Evolutionary conservation across 495 filamentous ascomycete species (phyloP).

Genomic region (Mytilinidion resinicola): DNA sequence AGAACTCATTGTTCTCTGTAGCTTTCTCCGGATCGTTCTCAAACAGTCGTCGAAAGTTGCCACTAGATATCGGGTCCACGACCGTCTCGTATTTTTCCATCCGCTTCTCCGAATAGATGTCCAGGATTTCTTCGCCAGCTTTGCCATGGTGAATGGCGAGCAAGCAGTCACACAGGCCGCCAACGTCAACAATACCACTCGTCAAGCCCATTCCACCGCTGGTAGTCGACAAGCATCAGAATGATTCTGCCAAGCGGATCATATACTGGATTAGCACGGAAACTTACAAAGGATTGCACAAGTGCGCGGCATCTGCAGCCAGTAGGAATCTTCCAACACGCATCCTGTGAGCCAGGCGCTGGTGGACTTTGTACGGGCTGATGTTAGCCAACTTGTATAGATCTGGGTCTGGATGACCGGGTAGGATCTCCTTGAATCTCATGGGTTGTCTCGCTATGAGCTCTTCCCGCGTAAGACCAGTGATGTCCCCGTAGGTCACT

Average conservation of each 20-base stretch:
- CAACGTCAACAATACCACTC: slow-evolving; percentile 55
- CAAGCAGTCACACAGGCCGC: slow-evolving; percentile 52
- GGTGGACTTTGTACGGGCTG: slow-evolving; percentile 56
- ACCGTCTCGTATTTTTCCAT: slow-evolving; percentile 50
- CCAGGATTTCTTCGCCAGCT: slow-evolving; percentile 51
- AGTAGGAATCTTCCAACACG: slow-evolving; percentile 52
- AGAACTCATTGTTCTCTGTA: slow-evolving; percentile 13
- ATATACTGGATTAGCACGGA: background rate
- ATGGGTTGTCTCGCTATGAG: slow-evolving; percentile 47
- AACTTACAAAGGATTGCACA: slow-evolving; percentile 48
- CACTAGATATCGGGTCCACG: slow-evolving; percentile 51
- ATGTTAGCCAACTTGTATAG: slow-evolving; percentile 51
- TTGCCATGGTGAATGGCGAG: slow-evolving; percentile 49
- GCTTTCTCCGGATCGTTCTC: slow-evolving; percentile 9
- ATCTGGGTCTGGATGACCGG: slow-evolving; percentile 51
- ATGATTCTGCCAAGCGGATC: background rate
- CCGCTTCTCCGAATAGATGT: slow-evolving; percentile 51
- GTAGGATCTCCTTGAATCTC: slow-evolving; percentile 51
- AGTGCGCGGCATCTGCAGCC: slow-evolving; percentile 55
- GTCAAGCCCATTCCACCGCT: slow-evolving; percentile 55
- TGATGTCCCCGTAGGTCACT: slow-evolving; percentile 53
- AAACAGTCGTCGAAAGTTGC: slow-evolving; percentile 38
- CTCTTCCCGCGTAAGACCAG: slow-evolving; percentile 48
- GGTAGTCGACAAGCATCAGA: background rate
- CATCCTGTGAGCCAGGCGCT: slow-evolving; percentile 46